Evolutionary conservation across 2,329 filamentous ascomycete species (phyloP).

Genomic region (Monilinia polystroma): DNA sequence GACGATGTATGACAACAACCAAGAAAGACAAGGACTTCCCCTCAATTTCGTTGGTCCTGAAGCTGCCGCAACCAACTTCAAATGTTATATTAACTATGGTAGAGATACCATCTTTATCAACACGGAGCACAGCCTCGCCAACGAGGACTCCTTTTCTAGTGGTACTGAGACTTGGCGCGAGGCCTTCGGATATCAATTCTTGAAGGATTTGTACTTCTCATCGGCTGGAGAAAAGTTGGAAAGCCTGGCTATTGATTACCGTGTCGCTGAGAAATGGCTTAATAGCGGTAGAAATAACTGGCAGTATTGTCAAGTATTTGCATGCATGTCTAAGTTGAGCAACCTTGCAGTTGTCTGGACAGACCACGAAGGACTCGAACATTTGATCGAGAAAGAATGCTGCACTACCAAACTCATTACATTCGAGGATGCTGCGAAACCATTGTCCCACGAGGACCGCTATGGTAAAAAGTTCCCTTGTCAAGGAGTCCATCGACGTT

Average conservation of each 20-base stretch:
- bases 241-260: slow-evolving; percentile 1
- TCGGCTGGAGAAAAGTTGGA: not conserved
- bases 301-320: slow-evolving; percentile 12
- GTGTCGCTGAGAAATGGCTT: not conserved
- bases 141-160: not conserved
- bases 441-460: not conserved
- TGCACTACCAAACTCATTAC: not conserved
- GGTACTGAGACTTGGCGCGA: not conserved
- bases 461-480: not conserved
- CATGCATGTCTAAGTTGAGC: not conserved
- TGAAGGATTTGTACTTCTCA: not conserved
- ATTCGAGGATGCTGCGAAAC: not conserved
- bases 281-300: not conserved
- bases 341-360: slow-evolving; percentile 4
- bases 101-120: not conserved
- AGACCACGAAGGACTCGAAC: not conserved
- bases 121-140: not conserved
- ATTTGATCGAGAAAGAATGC: not conserved
- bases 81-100: not conserved
- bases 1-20: slow-evolving; percentile 4
- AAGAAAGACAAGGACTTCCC: not conserved
- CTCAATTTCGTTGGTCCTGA: slow-evolving; percentile 4
- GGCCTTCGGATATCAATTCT: slow-evolving; percentile 5
- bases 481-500: not conserved
- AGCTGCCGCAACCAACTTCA: not conserved